phyloP scores from a whole-genome alignment of 306 rosid genomes.

The Cicer bijugum region DNA sequence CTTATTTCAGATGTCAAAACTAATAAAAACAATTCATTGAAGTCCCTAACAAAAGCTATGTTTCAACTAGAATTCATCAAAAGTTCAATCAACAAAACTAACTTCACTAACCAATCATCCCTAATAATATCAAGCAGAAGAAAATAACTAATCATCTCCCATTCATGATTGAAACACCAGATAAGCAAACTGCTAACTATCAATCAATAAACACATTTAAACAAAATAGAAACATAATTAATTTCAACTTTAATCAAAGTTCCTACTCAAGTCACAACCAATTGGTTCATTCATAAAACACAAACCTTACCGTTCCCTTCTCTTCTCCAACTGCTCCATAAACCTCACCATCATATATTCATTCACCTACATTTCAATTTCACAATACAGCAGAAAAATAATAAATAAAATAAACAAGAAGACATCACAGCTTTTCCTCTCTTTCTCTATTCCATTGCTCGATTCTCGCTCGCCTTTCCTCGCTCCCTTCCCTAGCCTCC shows the following conservation, averaged over 20 bases:
- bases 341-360: background rate
- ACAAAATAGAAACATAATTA: slow-evolving; percentile 20
- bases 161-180: background rate
- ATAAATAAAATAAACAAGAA: background rate
- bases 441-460: slow-evolving; percentile 79
- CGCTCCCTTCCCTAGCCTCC: slow-evolving; percentile 68
- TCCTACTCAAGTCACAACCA: background rate
- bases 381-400: background rate
- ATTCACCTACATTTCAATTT: background rate
- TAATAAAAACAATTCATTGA: slow-evolving; percentile 7
- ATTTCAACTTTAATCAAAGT: background rate
- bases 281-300: background rate
- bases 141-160: background rate
- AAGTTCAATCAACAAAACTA: slow-evolving; percentile 14
- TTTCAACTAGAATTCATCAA: background rate
- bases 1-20: background rate
- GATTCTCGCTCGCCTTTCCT: slow-evolving; percentile 76
- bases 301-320: slow-evolving; percentile 18
- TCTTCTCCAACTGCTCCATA: background rate
- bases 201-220: slow-evolving; percentile 17
- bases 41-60: background rate
- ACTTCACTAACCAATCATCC: slow-evolving; percentile 18
- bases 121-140: background rate
- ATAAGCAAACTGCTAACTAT: background rate
- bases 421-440: slow-evolving; percentile 54